Evolutionary conservation across 108 stramenopile genomes (phyloP).

Genomic region (Asterionellopsis glacialis): DNA sequence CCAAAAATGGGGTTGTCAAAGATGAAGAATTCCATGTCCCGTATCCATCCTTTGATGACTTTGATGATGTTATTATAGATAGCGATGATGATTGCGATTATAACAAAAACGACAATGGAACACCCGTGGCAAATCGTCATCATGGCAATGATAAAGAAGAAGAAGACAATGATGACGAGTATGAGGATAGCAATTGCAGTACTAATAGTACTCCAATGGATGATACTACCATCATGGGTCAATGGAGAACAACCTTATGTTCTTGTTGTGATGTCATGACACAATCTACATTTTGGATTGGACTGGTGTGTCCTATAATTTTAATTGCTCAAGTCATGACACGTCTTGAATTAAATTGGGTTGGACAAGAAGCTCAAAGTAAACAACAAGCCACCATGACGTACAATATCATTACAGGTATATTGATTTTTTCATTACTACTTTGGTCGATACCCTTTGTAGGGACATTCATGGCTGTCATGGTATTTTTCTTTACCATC

Average conservation of each 20-base stretch:
- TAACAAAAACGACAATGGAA: not conserved
- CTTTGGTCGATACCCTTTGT: slow-evolving; percentile 33
- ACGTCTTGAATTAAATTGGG: slow-evolving; percentile 48
- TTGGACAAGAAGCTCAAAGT: slow-evolving; percentile 13
- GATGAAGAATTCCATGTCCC: slow-evolving; percentile 17
- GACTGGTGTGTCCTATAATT: slow-evolving; percentile 34
- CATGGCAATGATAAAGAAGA: slow-evolving; percentile 5
- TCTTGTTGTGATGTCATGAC: slow-evolving; percentile 54
- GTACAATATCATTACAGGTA: slow-evolving; percentile 37
- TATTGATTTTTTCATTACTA: slow-evolving; percentile 19
- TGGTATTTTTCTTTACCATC: slow-evolving; percentile 20
- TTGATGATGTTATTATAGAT: slow-evolving; percentile 1
- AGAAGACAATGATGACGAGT: slow-evolving; percentile 8
- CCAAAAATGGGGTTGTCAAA: slow-evolving; percentile 11
- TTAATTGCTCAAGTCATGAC: slow-evolving; percentile 51
- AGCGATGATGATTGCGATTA: not conserved
- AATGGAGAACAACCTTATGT: slow-evolving; percentile 39
- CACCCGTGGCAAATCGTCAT: not conserved
- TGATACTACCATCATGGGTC: slow-evolving; percentile 26
- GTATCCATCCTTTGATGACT: slow-evolving; percentile 7
- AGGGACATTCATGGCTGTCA: slow-evolving; percentile 16
- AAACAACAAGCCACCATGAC: slow-evolving; percentile 39
- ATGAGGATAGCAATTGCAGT: not conserved
- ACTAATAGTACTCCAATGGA: not conserved
- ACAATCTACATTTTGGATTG: slow-evolving; percentile 63